phyloP scores from a whole-genome alignment of 108 stramenopile species.

The Skeletonema costatum region DNA sequence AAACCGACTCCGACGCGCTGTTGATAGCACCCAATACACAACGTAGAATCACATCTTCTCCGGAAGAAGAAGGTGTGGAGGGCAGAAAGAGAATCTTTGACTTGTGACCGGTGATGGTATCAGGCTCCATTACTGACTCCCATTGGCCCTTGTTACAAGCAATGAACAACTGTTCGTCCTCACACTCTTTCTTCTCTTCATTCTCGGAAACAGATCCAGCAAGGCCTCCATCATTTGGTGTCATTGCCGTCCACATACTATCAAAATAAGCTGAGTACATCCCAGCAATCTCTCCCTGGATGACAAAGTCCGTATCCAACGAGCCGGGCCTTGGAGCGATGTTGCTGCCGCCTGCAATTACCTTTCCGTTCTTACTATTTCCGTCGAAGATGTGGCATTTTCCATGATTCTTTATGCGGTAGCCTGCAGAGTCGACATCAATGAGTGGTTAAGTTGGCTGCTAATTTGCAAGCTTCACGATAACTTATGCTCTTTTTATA shows the following conservation, averaged over 20 bases:
- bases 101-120: neutral
- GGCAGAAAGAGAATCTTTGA: slow-evolving; percentile 23
- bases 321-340: slow-evolving; percentile 16
- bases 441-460: neutral
- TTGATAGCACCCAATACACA: slow-evolving; percentile 31
- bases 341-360: slow-evolving; percentile 35
- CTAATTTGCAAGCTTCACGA: neutral
- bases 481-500: neutral
- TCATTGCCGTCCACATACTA: slow-evolving; percentile 26
- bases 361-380: slow-evolving; percentile 13
- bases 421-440: neutral
- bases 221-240: slow-evolving; percentile 5
- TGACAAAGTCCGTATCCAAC: slow-evolving; percentile 30
- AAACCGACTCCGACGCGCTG: slow-evolving; percentile 14
- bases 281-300: slow-evolving; percentile 9
- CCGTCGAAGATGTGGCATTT: slow-evolving; percentile 39
- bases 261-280: slow-evolving; percentile 23
- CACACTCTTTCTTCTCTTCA: slow-evolving; percentile 28
- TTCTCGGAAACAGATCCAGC: neutral
- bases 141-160: slow-evolving; percentile 3
- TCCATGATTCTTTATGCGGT: slow-evolving; percentile 43
- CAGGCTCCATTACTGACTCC: neutral
- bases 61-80: slow-evolving; percentile 23
- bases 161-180: neutral
- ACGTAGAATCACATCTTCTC: slow-evolving; percentile 44